Conservation (phyloP, 2,329 filamentous ascomycete species). For the Talaromyces sp. region DNA sequence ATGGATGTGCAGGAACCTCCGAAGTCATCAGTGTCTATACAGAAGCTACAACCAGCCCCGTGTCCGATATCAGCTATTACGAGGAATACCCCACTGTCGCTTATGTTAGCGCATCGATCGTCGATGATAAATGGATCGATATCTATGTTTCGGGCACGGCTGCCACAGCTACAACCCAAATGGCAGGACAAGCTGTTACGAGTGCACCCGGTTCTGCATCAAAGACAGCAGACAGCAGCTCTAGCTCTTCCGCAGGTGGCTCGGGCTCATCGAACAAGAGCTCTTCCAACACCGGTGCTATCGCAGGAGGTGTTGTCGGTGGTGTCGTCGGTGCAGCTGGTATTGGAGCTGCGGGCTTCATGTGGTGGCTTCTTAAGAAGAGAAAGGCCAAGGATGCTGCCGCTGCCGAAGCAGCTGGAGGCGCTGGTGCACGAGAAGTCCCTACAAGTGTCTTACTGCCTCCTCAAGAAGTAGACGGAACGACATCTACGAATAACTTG, state of each 20-base stretch:
- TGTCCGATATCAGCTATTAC: not conserved
- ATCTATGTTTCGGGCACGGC: slow-evolving; percentile 2
- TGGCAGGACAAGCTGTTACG: not conserved
- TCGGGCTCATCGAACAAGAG: not conserved
- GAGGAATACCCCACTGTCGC: slow-evolving; percentile 5
- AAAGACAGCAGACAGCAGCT: not conserved
- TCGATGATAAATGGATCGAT: slow-evolving; percentile 8
- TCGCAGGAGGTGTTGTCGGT: slow-evolving; percentile 19
- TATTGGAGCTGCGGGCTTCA: slow-evolving; percentile 11
- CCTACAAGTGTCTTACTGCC: not conserved
- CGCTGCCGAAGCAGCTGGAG: not conserved
- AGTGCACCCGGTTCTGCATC: not conserved
- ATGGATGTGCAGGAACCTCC: slow-evolving; percentile 8
- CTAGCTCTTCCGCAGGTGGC: no score
- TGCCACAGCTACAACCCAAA: not conserved
- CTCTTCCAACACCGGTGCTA: slow-evolving; percentile 10
- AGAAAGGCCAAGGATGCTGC: slow-evolving; percentile 1
- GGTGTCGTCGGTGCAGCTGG: slow-evolving; percentile 15
- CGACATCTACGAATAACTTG: not conserved
- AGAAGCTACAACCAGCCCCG: not conserved
- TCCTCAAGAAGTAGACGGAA: slow-evolving; percentile 7
- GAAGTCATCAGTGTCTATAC: slow-evolving; percentile 6
- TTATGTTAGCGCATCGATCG: slow-evolving; percentile 4
- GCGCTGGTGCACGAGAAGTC: not conserved
- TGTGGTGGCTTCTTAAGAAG: slow-evolving; percentile 18